Conservation (phyloP, 1,284 basidiomycete species). For the Marasmius tenuissimus region DNA sequence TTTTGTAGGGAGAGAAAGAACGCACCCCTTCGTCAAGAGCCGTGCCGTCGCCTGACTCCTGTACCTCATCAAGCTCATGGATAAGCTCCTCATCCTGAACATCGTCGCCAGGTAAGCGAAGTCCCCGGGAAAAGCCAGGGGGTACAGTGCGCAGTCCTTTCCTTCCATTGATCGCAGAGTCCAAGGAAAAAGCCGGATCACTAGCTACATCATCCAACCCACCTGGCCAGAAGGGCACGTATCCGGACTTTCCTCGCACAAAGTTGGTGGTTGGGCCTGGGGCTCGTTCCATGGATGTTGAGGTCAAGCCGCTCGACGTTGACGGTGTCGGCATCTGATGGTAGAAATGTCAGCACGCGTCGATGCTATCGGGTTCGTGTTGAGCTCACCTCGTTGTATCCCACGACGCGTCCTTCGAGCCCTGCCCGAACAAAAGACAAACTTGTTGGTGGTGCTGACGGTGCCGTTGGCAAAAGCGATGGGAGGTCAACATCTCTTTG, state of each 20-base stretch:
- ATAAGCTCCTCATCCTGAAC: conserved; percentile 47
- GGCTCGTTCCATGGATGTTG: conserved; percentile 82
- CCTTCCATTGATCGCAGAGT: conserved; percentile 26
- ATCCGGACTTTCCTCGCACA: conserved; percentile 89
- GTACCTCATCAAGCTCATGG: conserved; percentile 32
- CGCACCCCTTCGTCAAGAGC: conserved; percentile 18
- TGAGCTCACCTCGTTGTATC: conserved; percentile 48
- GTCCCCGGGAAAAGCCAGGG: conserved; percentile 66
- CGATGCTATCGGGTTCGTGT: not conserved
- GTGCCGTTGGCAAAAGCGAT: conserved; percentile 60
- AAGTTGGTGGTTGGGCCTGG: conserved; percentile 80
- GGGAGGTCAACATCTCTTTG: conserved; percentile 59
- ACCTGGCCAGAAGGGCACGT: conserved; percentile 91
- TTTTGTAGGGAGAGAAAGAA: not conserved
- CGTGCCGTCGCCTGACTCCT: conserved; percentile 8
- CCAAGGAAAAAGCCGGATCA: conserved; percentile 32
- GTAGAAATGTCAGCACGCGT: not conserved
- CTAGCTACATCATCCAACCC: conserved; percentile 70
- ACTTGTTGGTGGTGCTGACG: conserved; percentile 76
- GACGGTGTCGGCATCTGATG: conserved; percentile 51
- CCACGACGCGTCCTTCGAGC: conserved; percentile 76
- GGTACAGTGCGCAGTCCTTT: conserved; percentile 60
- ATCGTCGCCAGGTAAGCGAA: conserved; percentile 63
- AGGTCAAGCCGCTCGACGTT: conserved; percentile 63
- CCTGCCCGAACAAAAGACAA: conserved; percentile 79